These are phyloP conservation scores for Wallacemonas rigidus DNA, from an alignment of 208 protist species.

Conservation along the genomic window DNA sequence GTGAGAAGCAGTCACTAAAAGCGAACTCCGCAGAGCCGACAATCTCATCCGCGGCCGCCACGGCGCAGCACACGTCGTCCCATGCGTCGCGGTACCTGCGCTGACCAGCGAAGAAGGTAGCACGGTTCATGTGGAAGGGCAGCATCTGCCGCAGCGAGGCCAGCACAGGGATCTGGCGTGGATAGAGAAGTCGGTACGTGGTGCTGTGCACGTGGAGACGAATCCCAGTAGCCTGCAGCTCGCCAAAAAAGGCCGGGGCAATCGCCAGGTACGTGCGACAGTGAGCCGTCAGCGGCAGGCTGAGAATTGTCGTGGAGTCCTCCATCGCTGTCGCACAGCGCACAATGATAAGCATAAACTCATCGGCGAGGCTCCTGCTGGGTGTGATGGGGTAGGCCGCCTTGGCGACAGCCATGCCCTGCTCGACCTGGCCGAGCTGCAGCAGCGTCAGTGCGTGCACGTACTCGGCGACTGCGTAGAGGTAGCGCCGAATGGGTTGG, in stretches of 20 bases:
- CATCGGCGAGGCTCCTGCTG: conserved; percentile 28
- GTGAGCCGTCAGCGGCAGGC: conserved; percentile 47
- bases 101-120: conserved; percentile 39
- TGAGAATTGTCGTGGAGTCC: conserved; percentile 57
- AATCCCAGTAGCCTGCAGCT: conserved; percentile 45
- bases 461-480: conserved; percentile 56
- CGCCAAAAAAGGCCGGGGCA: conserved; percentile 73
- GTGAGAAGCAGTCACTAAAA: conserved; percentile 72
- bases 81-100: conserved; percentile 49
- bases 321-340: conserved; percentile 56
- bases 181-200: conserved; percentile 49
- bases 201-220: conserved; percentile 30
- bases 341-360: conserved; percentile 47
- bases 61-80: conserved; percentile 65
- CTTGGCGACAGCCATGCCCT: conserved; percentile 38
- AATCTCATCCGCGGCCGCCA: conserved; percentile 74
- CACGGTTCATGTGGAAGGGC: conserved; percentile 70
- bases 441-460: conserved; percentile 73
- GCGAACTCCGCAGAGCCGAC: conserved; percentile 70
- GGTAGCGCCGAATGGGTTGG: conserved; percentile 24
- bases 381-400: conserved; percentile 21
- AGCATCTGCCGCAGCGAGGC: conserved; percentile 58
- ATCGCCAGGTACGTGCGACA: conserved; percentile 63
- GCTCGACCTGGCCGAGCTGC: conserved; percentile 65
- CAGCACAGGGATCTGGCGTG: conserved; percentile 44